A percentile compares a stretch with the other conserved stretches of the same genome.
Conservation (phyloP, 345 rosid species). For the rapeseed (Brassica napus) region DNA sequence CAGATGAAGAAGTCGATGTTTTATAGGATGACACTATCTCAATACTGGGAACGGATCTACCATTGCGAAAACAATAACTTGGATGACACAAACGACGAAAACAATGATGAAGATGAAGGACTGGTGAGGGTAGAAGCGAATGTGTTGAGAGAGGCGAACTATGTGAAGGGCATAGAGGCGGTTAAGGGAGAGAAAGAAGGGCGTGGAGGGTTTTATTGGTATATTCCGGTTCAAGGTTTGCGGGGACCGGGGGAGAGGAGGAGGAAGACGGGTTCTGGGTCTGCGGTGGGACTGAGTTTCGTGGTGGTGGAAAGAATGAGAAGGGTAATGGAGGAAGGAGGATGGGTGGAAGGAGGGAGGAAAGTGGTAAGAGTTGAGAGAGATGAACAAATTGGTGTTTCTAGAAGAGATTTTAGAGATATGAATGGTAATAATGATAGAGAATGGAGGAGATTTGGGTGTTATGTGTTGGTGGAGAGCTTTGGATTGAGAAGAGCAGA, state of each 20-base stretch:
- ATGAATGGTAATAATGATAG: slow-evolving; percentile 20
- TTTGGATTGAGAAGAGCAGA: slow-evolving; percentile 73
- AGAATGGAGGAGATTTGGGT: slow-evolving; percentile 57
- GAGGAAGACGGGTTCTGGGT: slow-evolving; percentile 30
- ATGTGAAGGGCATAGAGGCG: slow-evolving; percentile 51
- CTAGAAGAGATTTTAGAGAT: slow-evolving; percentile 24
- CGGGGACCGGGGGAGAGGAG: slow-evolving; percentile 24
- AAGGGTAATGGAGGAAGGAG: slow-evolving; percentile 69
- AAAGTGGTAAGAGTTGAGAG: slow-evolving; percentile 56
- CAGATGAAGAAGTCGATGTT: slow-evolving; percentile 62
- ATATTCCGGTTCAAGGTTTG: slow-evolving; percentile 20
- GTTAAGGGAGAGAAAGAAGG: slow-evolving; percentile 38
- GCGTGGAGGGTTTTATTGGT: slow-evolving; percentile 60
- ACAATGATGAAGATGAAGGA: slow-evolving; percentile 25
- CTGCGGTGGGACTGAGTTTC: slow-evolving; percentile 55
- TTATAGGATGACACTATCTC: slow-evolving; percentile 64
- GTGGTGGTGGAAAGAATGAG: slow-evolving; percentile 71
- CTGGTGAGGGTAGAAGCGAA: slow-evolving; percentile 40
- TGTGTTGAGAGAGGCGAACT: slow-evolving; percentile 47
- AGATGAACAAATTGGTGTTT: slow-evolving; percentile 40
- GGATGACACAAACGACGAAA: slow-evolving; percentile 10
- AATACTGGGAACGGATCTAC: slow-evolving; percentile 68
- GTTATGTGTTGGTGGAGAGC: slow-evolving; percentile 72
- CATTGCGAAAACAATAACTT: slow-evolving; percentile 38
- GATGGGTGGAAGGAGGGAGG: slow-evolving; percentile 55